These are phyloP conservation scores for Coniophora puteana DNA, from an alignment of 1,284 basidiomycete species.

Conservation along the genomic window DNA sequence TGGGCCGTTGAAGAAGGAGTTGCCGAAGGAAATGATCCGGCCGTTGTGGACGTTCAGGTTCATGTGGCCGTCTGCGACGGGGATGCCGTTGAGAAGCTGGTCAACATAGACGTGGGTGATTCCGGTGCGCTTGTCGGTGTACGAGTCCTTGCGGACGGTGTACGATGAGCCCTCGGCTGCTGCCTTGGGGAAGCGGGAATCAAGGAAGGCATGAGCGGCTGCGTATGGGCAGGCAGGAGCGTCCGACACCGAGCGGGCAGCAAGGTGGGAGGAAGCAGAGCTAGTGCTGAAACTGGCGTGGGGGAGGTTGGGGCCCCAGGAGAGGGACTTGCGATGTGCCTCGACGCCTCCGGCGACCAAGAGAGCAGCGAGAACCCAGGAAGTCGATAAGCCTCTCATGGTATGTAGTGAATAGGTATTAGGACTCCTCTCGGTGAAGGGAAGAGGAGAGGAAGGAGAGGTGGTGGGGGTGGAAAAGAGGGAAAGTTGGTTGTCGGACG, in stretches of 20 bases:
- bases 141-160: slow-evolving; percentile 74
- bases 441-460: no score
- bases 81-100: slow-evolving; percentile 79
- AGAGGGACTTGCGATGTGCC: slow-evolving; percentile 79
- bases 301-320: slow-evolving; percentile 73
- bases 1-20: slow-evolving; percentile 69
- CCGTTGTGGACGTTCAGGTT: slow-evolving; percentile 89
- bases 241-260: slow-evolving; percentile 23
- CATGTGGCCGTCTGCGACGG: slow-evolving; percentile 85
- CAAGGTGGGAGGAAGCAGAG: slow-evolving; percentile 32
- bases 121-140: slow-evolving; percentile 81
- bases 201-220: slow-evolving; percentile 59
- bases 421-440: no score
- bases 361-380: no score
- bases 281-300: slow-evolving; percentile 67
- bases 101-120: slow-evolving; percentile 82
- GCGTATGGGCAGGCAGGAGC: slow-evolving; percentile 45
- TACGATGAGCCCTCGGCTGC: slow-evolving; percentile 42
- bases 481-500: no score
- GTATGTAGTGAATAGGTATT: no score
- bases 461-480: no score
- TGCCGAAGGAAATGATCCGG: slow-evolving; percentile 75
- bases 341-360: no score
- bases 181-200: slow-evolving; percentile 28
- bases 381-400: slow-evolving; percentile 22